These are phyloP conservation scores for Xerocomellus intermedius DNA, from an alignment of 768 basidiomycete genomes.

Conservation along the genomic window DNA sequence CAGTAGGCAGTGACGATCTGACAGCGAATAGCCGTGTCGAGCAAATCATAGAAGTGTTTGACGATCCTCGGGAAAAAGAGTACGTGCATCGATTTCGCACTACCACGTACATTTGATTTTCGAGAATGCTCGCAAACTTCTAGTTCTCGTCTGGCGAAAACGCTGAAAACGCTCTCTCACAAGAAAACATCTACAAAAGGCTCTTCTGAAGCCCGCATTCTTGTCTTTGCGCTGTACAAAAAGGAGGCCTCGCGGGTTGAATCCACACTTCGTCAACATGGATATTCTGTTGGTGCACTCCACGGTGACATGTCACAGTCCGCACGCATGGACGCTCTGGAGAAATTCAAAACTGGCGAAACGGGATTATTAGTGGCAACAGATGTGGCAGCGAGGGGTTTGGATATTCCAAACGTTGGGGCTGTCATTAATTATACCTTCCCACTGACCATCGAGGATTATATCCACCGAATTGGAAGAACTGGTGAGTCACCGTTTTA, in stretches of 20 bases:
- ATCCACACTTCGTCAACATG: slow-evolving; percentile 67
- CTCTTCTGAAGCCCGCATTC: slow-evolving; percentile 60
- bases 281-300: slow-evolving; percentile 76
- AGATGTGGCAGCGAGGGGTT: slow-evolving; percentile 94
- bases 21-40: slow-evolving; percentile 94
- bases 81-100: slow-evolving; percentile 36
- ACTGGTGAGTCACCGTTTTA: slow-evolving; percentile 53
- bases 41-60: slow-evolving; percentile 90
- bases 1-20: slow-evolving; percentile 93
- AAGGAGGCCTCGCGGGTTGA: slow-evolving; percentile 94
- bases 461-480: slow-evolving; percentile 85
- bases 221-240: slow-evolving; percentile 97
- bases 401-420: slow-evolving; percentile 96
- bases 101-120: background rate
- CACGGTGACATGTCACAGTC: slow-evolving; percentile 91
- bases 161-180: slow-evolving; percentile 54
- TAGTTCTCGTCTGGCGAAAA: slow-evolving; percentile 59
- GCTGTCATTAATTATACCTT: slow-evolving; percentile 97
- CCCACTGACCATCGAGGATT: slow-evolving; percentile 93
- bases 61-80: slow-evolving; percentile 85
- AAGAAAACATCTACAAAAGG: slow-evolving; percentile 57
- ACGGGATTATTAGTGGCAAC: slow-evolving; percentile 89
- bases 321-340: slow-evolving; percentile 80
- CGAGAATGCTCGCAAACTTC: background rate
- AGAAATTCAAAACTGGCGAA: slow-evolving; percentile 81